phyloP scores from a whole-genome alignment of 768 basidiomycete genomes.

The Dioszegia hungarica region DNA sequence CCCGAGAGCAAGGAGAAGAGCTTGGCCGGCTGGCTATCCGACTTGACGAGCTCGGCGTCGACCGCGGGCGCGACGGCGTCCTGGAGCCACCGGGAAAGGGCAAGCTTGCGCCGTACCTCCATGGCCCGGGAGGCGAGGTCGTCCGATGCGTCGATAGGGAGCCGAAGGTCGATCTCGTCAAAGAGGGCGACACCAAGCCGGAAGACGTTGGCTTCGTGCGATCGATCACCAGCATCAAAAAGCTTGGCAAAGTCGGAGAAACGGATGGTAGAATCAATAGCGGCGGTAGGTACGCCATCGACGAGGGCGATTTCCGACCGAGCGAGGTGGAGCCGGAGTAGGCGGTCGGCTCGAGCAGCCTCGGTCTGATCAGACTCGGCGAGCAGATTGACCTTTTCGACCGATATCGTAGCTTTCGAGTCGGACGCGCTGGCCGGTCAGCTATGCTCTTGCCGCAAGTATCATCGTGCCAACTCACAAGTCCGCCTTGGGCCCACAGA shows the following conservation, averaged over 20 bases:
- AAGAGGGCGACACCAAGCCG: slow-evolving; percentile 85
- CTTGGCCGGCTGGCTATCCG: slow-evolving; percentile 49
- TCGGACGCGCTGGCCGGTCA: slow-evolving; percentile 17
- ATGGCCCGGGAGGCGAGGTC: slow-evolving; percentile 58
- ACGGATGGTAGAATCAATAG: slow-evolving; percentile 59
- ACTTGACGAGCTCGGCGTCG: slow-evolving; percentile 63
- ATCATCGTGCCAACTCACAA: slow-evolving; percentile 51
- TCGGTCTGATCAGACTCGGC: slow-evolving; percentile 31
- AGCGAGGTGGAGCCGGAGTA: slow-evolving; percentile 71
- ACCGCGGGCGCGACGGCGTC: slow-evolving; percentile 64
- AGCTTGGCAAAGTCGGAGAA: slow-evolving; percentile 73
- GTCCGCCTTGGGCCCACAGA: slow-evolving; percentile 46
- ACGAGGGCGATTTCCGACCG: slow-evolving; percentile 61
- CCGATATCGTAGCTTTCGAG: slow-evolving; percentile 24
- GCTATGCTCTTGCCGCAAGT: not conserved
- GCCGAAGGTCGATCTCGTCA: slow-evolving; percentile 68
- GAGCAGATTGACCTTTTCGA: slow-evolving; percentile 38
- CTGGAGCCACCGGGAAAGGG: slow-evolving; percentile 80
- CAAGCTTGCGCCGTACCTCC: slow-evolving; percentile 67
- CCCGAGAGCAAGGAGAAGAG: slow-evolving; percentile 79
- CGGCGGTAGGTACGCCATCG: slow-evolving; percentile 59
- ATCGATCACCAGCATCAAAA: slow-evolving; percentile 66
- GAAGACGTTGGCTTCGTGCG: slow-evolving; percentile 74
- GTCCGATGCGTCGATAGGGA: slow-evolving; percentile 52
- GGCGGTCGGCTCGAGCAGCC: slow-evolving; percentile 55